Evolutionary conservation across 2,329 filamentous ascomycete genomes (phyloP).

Genomic region (Fusarium paranaense): DNA sequence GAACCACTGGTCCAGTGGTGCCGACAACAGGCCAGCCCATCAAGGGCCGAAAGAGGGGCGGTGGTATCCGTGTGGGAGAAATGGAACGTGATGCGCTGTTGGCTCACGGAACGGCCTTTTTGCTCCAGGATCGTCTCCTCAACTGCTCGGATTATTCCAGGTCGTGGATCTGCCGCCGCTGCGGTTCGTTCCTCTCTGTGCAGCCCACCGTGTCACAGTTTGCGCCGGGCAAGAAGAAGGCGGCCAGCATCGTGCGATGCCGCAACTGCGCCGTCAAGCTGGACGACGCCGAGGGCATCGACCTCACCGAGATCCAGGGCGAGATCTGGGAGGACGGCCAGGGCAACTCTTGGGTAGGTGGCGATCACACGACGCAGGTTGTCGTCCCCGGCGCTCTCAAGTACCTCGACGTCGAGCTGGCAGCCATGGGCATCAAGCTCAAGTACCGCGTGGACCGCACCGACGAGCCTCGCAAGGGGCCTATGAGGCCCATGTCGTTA

Average conservation of each 20-base stretch:
- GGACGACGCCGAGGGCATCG: slow-evolving; percentile 67
- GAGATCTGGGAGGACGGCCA: slow-evolving; percentile 95
- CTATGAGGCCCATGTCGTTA: slow-evolving; percentile 55
- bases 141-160: slow-evolving; percentile 96
- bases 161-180: slow-evolving; percentile 88
- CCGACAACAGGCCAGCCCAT: slow-evolving; percentile 94
- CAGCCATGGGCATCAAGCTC: slow-evolving; percentile 95
- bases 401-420: slow-evolving; percentile 93
- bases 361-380: slow-evolving; percentile 90
- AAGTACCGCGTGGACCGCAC: slow-evolving; percentile 79
- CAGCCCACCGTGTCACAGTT: slow-evolving; percentile 80
- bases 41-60: slow-evolving; percentile 95
- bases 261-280: slow-evolving; percentile 77
- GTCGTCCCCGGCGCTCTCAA: slow-evolving; percentile 93
- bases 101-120: slow-evolving; percentile 93
- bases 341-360: slow-evolving; percentile 85
- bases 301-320: slow-evolving; percentile 68
- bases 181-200: slow-evolving; percentile 90
- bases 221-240: slow-evolving; percentile 70
- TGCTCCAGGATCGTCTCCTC: slow-evolving; percentile 94
- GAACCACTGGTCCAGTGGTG: slow-evolving; percentile 93
- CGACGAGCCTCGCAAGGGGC: slow-evolving; percentile 71
- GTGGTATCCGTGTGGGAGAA: slow-evolving; percentile 98
- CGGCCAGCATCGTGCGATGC: slow-evolving; percentile 79
- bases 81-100: slow-evolving; percentile 98